Conservation (phyloP, 1,284 basidiomycete species). For the Amylostereum chailletii region DNA sequence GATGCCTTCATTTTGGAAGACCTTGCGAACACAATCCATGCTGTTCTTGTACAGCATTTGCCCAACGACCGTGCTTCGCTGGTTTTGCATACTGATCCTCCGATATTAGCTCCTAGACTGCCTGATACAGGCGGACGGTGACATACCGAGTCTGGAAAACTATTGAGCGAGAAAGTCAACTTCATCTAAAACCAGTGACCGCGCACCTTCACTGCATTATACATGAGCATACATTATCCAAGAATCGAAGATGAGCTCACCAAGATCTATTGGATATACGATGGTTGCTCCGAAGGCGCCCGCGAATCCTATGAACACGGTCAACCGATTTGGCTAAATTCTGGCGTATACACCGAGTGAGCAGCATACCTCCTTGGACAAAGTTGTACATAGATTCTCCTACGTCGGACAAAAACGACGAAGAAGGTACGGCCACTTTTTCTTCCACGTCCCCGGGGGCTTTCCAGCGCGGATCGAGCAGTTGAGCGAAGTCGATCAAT, state of each 20-base stretch:
- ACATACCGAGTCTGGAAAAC: constrained; percentile 53
- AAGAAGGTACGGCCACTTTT: constrained; percentile 17
- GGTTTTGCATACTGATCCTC: constrained; percentile 84
- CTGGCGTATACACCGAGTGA: neutral
- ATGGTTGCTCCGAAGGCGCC: constrained; percentile 90
- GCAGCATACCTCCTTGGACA: constrained; percentile 64
- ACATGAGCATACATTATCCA: neutral
- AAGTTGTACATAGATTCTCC: constrained; percentile 80
- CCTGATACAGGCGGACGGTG: neutral
- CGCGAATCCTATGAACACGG: constrained; percentile 54
- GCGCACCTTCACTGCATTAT: constrained; percentile 55
- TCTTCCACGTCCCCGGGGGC: constrained; percentile 47
- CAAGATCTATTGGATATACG: constrained; percentile 91
- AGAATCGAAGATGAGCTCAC: constrained; percentile 34
- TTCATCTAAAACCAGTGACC: constrained; percentile 4
- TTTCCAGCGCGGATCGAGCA: constrained; percentile 82
- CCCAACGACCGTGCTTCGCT: constrained; percentile 89
- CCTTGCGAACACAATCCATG: constrained; percentile 89
- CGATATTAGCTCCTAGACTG: constrained; percentile 1
- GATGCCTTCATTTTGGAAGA: constrained; percentile 91
- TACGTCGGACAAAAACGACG: constrained; percentile 41
- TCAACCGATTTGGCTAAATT: constrained; percentile 4
- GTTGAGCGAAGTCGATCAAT: constrained; percentile 80
- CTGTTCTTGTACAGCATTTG: constrained; percentile 94
- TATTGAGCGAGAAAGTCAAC: neutral